phyloP scores from a whole-genome alignment of 257 asterid species.

The Handroanthus guayacan region DNA sequence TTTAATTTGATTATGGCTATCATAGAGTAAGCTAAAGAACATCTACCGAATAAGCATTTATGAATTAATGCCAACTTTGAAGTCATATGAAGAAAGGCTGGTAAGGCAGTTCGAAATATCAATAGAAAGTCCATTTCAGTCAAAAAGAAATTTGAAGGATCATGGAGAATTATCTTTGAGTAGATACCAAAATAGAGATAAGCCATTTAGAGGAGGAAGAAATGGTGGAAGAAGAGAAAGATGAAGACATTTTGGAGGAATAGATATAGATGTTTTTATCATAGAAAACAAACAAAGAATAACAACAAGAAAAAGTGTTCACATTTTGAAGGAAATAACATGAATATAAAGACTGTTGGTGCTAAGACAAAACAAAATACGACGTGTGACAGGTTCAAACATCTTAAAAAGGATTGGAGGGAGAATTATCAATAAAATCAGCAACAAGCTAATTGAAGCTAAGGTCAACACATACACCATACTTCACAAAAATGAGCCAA shows the following conservation, averaged over 20 bases:
- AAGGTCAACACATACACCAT: too few relatives aligned
- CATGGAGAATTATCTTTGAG: not conserved
- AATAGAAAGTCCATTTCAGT: slow-evolving; percentile 26
- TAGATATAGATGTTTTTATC: not conserved
- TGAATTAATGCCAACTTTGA: slow-evolving; percentile 19
- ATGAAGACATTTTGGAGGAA: too few relatives aligned
- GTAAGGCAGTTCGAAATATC: not conserved
- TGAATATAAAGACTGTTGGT: slow-evolving; percentile 16
- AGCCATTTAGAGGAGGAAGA: not conserved
- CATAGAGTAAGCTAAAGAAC: slow-evolving; percentile 16
- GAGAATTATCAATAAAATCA: too few relatives aligned
- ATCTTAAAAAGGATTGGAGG: too few relatives aligned
- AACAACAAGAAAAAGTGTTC: not conserved
- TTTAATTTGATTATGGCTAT: slow-evolving; percentile 19
- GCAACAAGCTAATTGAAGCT: too few relatives aligned
- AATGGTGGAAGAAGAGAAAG: slow-evolving; percentile 4
- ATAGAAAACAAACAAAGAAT: not conserved
- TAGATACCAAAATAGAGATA: not conserved
- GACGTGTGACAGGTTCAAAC: not conserved
- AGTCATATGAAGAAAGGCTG: slow-evolving; percentile 16
- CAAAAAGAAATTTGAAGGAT: not conserved
- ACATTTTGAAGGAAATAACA: not conserved
- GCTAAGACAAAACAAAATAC: too few relatives aligned
- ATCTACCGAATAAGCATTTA: not conserved
- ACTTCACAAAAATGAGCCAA: not conserved